Evolutionary conservation across 202 grass and related monocot species (phyloP), one percentile per base, ranked within the genome.

Genomic region (Zoysia matrella): DNA sequence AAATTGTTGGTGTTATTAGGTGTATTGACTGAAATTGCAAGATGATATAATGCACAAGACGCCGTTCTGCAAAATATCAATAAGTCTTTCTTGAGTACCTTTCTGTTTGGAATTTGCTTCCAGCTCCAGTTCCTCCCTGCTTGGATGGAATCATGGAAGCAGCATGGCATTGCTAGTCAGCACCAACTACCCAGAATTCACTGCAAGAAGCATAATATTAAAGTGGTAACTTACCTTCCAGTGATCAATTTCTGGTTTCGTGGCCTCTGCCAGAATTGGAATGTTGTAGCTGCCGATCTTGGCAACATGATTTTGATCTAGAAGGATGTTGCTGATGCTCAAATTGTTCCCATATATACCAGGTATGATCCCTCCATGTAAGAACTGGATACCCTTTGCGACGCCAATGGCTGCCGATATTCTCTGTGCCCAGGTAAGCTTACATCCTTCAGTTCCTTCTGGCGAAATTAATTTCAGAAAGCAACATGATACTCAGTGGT

Each of bases 261-360:
- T 85, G 62, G 82, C 85, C 75, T 99, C 88, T 74, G 78, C 85
- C 79, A 99, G 63, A 39, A 99, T 71, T 7, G 96, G 96, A 6
- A 96, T 91, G 74, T 85, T 99, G 74, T 93, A 95, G 72, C 89
- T 92, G 74, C 91, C 85, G 47, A 99, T 92, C 73, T 99, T 96
- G 3, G 96, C 93, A 73, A 99, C 91, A 70, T 90, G 86, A 66
- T 96, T 99, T 64, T 95, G 93, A 75, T 99, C 96, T 57, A 96
- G 68, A 53, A 95, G 89, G 72, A 99, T 75, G 72, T 94, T 90
- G 30, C 79, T 93, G 58, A 96, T 95, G 79, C 88, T 93, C 30
- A 99, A 72, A 73, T 99, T 79, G n/a, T 96, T 99, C 65, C 85
- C 89, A 79, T 89, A 88, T 36, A 99, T 74, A 39, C 91, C 87